Evolutionary conservation across 192 early-diverging fungal genomes (phyloP).

Genomic region (Umbelopsis ramanniana): DNA sequence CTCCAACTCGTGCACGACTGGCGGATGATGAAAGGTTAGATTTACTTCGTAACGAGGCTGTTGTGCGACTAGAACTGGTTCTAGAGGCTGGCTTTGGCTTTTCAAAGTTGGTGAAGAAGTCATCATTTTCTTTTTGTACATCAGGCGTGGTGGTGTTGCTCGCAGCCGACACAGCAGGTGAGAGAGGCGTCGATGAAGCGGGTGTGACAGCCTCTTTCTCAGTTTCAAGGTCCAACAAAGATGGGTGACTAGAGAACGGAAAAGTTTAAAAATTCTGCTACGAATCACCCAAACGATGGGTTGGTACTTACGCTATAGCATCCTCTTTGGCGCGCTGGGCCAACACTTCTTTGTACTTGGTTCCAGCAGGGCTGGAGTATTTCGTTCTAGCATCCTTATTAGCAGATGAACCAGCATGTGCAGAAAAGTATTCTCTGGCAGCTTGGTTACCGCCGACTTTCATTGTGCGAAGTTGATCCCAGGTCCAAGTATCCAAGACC

Average conservation of each 20-base stretch:
- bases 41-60: slow-evolving; percentile 29
- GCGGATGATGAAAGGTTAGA: slow-evolving; percentile 30
- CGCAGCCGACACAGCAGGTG: slow-evolving; percentile 24
- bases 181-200: not conserved
- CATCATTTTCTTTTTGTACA: slow-evolving; percentile 46
- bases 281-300: not conserved
- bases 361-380: slow-evolving; percentile 77
- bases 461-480: slow-evolving; percentile 90
- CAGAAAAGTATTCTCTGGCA: slow-evolving; percentile 80
- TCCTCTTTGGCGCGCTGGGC: slow-evolving; percentile 77
- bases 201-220: not conserved
- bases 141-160: slow-evolving; percentile 24
- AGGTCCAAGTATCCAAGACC: slow-evolving; percentile 87
- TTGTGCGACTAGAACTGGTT: slow-evolving; percentile 27
- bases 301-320: slow-evolving; percentile 30
- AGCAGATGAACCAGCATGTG: slow-evolving; percentile 48
- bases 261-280: not conserved
- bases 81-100: slow-evolving; percentile 33
- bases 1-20: slow-evolving; percentile 70
- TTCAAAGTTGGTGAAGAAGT: slow-evolving; percentile 75
- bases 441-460: slow-evolving; percentile 89
- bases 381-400: slow-evolving; percentile 83
- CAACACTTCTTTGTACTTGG: slow-evolving; percentile 85
- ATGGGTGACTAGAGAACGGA: slow-evolving; percentile 27
- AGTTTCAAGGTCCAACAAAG: slow-evolving; percentile 29